These are phyloP conservation scores for Dendrocalamus latiflorus DNA, from an alignment of 202 grass and related monocot genomes.

Conservation along the genomic window DNA sequence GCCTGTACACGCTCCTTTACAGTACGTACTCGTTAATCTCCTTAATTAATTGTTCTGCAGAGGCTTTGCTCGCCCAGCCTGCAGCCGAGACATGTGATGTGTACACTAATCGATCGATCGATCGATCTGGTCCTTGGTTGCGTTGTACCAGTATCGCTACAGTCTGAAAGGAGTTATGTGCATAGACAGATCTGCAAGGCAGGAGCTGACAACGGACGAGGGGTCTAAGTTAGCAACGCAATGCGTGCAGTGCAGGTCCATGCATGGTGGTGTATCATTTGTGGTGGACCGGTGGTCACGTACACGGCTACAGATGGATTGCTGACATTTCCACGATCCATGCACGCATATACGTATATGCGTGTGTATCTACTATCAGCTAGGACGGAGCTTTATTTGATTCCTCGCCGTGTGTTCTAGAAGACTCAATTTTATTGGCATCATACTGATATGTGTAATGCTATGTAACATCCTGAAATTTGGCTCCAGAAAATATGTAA, in stretches of 20 bases:
- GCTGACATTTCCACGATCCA: background rate
- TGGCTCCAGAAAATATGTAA: too few species aligned
- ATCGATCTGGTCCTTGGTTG: background rate
- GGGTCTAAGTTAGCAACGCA: constrained; percentile 13
- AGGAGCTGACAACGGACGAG: constrained; percentile 1
- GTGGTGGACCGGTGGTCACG: background rate
- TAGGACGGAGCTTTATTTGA: background rate
- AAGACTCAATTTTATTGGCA: background rate
- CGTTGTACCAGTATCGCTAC: background rate
- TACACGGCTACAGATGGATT: background rate
- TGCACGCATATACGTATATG: background rate
- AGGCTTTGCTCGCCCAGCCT: background rate
- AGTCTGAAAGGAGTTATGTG: background rate
- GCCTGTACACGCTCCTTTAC: background rate
- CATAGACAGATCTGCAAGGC: constrained; percentile 16
- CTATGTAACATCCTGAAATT: too few species aligned
- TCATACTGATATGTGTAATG: background rate
- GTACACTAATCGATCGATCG: background rate
- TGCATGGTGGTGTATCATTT: background rate
- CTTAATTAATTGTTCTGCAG: background rate
- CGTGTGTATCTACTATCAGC: background rate
- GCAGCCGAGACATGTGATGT: background rate
- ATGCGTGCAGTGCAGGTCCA: constrained; percentile 6
- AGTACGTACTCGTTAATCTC: background rate
- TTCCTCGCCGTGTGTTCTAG: background rate